phyloP scores from a whole-genome alignment of 768 basidiomycete species.

The Trametes elegans region DNA sequence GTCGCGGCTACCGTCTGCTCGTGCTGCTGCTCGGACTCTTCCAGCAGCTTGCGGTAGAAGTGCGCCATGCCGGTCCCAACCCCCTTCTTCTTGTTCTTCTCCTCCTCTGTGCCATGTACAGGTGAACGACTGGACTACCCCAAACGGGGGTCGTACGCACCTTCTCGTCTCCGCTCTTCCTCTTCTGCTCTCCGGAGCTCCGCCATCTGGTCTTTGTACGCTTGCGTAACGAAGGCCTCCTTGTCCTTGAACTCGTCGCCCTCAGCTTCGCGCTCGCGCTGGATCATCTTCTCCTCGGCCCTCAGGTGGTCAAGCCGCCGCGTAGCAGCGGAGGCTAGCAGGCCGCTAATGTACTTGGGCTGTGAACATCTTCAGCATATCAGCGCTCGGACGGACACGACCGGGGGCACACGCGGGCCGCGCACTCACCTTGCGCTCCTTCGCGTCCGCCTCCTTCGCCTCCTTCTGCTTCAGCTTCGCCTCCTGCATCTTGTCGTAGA shows the following conservation, averaged over 20 bases:
- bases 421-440: slow-evolving; percentile 69
- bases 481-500: slow-evolving; percentile 95
- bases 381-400: slow-evolving; percentile 11
- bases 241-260: slow-evolving; percentile 94
- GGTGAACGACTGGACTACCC: not conserved
- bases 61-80: slow-evolving; percentile 74
- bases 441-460: slow-evolving; percentile 71
- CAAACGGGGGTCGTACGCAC: slow-evolving; percentile 41
- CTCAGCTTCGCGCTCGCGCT: slow-evolving; percentile 87
- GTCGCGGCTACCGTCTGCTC: slow-evolving; percentile 85
- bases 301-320: slow-evolving; percentile 84
- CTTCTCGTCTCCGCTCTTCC: slow-evolving; percentile 87
- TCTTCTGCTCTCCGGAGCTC: slow-evolving; percentile 89
- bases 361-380: slow-evolving; percentile 32
- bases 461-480: slow-evolving; percentile 73
- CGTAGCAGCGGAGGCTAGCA: slow-evolving; percentile 81
- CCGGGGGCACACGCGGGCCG: not conserved
- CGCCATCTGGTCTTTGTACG: slow-evolving; percentile 95
- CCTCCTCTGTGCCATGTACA: slow-evolving; percentile 38
- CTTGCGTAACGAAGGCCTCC: slow-evolving; percentile 96
- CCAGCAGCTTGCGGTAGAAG: slow-evolving; percentile 76
- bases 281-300: slow-evolving; percentile 98
- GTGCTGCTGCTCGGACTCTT: slow-evolving; percentile 79
- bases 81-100: slow-evolving; percentile 58
- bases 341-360: slow-evolving; percentile 91